A percentile compares a stretch with the other conserved stretches of the same genome.
Conservation (phyloP, 2,329 filamentous ascomycete species). For the Drechslerella stenobrocha region DNA sequence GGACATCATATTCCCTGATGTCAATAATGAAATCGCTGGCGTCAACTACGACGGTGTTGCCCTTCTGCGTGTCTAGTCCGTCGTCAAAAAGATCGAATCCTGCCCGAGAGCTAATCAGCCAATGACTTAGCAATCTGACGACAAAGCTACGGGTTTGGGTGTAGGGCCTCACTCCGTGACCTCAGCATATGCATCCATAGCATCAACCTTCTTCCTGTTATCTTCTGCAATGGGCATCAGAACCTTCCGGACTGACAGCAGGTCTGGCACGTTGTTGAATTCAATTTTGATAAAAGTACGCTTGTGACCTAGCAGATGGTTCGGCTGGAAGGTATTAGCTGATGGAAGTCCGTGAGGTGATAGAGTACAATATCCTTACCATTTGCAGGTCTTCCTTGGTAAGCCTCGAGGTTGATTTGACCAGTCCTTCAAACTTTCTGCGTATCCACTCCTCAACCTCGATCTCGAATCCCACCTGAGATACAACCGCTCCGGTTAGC, state of each 20-base stretch:
- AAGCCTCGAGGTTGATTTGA: constrained; percentile 75
- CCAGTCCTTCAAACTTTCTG: constrained; percentile 76
- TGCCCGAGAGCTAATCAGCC: constrained; percentile 66
- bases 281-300: constrained; percentile 83
- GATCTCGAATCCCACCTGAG: constrained; percentile 62
- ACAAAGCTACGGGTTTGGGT: neutral
- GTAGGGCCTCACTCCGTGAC: constrained; percentile 72
- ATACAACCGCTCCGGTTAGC: constrained; percentile 19
- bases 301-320: constrained; percentile 88
- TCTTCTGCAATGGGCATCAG: constrained; percentile 91
- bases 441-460: constrained; percentile 95
- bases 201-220: constrained; percentile 93
- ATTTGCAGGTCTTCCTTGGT: constrained; percentile 93
- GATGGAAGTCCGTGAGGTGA: constrained; percentile 47
- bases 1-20: constrained; percentile 98
- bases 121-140: constrained; percentile 27
- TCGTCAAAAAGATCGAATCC: constrained; percentile 95
- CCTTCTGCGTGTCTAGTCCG: constrained; percentile 73
- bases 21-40: constrained; percentile 97
- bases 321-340: constrained; percentile 61
- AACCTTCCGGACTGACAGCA: constrained; percentile 79
- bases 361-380: constrained; percentile 53
- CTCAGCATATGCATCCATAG: constrained; percentile 98
- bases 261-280: constrained; percentile 83
- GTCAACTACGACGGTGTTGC: constrained; percentile 74